phyloP scores from a whole-genome alignment of 1,284 basidiomycete genomes.

The Rhodotorula sp. region DNA sequence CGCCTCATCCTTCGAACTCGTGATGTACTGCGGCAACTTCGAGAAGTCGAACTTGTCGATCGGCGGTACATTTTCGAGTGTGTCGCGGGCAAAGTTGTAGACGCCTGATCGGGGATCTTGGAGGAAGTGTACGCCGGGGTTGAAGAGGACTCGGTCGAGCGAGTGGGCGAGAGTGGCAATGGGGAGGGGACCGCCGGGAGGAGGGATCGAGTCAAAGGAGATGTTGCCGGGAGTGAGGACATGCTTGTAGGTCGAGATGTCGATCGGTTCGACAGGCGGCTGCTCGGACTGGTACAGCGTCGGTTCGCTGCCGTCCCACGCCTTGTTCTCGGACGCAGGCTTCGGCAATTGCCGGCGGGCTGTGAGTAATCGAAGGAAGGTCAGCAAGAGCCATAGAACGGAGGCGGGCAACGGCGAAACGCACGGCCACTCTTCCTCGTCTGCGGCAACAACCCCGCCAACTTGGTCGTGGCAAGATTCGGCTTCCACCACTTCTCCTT shows the following conservation, averaged over 20 bases:
- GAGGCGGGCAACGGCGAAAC: too few relatives aligned
- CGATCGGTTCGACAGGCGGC: too few relatives aligned
- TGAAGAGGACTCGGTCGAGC: conserved; percentile 79
- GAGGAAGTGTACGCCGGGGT: conserved; percentile 88
- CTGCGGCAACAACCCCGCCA: too few relatives aligned
- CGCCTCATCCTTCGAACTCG: conserved; percentile 75
- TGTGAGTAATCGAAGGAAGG: too few relatives aligned
- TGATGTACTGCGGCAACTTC: conserved; percentile 71
- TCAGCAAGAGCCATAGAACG: too few relatives aligned
- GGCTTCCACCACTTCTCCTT: too few relatives aligned
- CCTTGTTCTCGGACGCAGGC: too few relatives aligned
- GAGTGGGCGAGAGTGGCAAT: conserved; percentile 73
- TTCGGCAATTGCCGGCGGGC: too few relatives aligned
- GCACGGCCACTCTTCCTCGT: too few relatives aligned
- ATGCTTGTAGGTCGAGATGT: conserved; percentile 22
- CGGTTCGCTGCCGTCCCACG: too few relatives aligned
- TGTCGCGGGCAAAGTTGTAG: conserved; percentile 81
- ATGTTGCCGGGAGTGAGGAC: conserved; percentile 10
- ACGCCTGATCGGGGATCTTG: conserved; percentile 80
- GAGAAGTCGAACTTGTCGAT: conserved; percentile 90
- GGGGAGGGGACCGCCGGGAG: conserved; percentile 45
- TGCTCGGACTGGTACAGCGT: too few relatives aligned
- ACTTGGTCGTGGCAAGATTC: too few relatives aligned
- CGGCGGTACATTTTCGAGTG: conserved; percentile 59
- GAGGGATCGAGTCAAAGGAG: conserved; percentile 7